Evolutionary conservation across 2,329 filamentous ascomycete genomes (phyloP).

Genomic region (Pseudomassariella vexata): DNA sequence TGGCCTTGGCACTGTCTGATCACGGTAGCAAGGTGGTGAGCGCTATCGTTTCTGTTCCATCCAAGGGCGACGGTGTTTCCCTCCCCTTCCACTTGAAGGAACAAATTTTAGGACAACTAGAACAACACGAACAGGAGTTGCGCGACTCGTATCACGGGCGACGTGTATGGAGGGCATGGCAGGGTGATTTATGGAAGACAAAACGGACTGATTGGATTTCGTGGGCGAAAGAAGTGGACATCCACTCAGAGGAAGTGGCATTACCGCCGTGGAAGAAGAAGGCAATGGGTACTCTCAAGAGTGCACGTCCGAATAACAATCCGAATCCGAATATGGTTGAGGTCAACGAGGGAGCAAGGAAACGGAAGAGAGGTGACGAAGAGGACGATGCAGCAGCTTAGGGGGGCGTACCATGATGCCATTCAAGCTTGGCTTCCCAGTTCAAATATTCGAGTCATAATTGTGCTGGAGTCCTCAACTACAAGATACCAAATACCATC

Average conservation of each 20-base stretch:
- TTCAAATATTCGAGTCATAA: no score
- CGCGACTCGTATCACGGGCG: slow-evolving; percentile 49
- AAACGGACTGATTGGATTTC: slow-evolving; percentile 48
- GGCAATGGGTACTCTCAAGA: slow-evolving; percentile 1
- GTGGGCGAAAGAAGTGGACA: slow-evolving; percentile 48
- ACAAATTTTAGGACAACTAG: slow-evolving; percentile 43
- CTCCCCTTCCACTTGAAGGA: slow-evolving; percentile 56
- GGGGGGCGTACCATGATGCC: no score
- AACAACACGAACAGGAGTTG: slow-evolving; percentile 40
- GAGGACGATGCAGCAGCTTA: neutral
- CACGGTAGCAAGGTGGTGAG: slow-evolving; percentile 47
- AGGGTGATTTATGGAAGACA: slow-evolving; percentile 52
- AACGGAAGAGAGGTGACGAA: slow-evolving; percentile 1
- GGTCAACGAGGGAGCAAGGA: slow-evolving; percentile 5
- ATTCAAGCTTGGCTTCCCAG: no score
- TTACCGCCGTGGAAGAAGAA: slow-evolving; percentile 28
- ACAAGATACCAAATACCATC: no score
- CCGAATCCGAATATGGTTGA: slow-evolving; percentile 6
- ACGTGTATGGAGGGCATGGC: slow-evolving; percentile 52
- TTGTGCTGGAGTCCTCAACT: no score
- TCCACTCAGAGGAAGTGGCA: slow-evolving; percentile 19
- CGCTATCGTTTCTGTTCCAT: slow-evolving; percentile 43
- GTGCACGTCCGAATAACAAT: no score
- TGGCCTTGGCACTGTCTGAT: slow-evolving; percentile 42
- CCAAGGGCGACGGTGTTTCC: slow-evolving; percentile 39